phyloP scores from a whole-genome alignment of 75 land plant genomes.

The Ceratopteris richardii region DNA sequence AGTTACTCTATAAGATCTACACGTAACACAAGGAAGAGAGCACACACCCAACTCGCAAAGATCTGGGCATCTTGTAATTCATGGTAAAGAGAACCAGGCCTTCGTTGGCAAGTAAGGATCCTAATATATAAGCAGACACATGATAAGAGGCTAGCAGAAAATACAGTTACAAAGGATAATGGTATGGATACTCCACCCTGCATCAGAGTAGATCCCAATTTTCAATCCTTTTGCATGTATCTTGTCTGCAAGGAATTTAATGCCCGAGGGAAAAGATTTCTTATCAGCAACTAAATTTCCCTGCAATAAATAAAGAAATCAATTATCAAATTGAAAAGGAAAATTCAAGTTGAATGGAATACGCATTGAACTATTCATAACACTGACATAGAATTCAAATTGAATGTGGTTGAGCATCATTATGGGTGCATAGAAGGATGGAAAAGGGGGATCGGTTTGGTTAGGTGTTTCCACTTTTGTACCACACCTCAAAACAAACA shows the following conservation, averaged over 20 bases:
- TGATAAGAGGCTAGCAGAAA: too few species aligned
- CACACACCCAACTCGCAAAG: slow-evolving; percentile 91
- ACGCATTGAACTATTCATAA: too few species aligned
- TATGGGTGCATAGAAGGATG: too few species aligned
- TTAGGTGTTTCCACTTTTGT: too few species aligned
- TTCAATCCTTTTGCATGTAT: slow-evolving; percentile 83
- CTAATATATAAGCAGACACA: slow-evolving; percentile 16
- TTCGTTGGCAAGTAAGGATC: slow-evolving; percentile 51
- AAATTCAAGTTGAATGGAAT: too few species aligned
- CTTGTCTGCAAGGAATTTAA: slow-evolving; percentile 86
- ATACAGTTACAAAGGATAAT: not conserved
- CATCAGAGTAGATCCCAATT: slow-evolving; percentile 98
- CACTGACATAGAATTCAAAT: too few species aligned
- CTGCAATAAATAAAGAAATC: too few species aligned
- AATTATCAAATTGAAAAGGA: not conserved
- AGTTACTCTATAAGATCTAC: too few species aligned
- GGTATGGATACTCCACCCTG: slow-evolving; percentile 67
- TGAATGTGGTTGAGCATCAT: too few species aligned
- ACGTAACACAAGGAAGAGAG: too few species aligned
- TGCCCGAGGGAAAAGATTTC: slow-evolving; percentile 83
- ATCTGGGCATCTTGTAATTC: slow-evolving; percentile 62
- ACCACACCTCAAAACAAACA: too few species aligned
- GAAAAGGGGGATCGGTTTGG: too few species aligned
- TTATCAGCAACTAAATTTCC: slow-evolving; percentile 60
- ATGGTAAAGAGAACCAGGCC: slow-evolving; percentile 80